Evolutionary conservation across 495 filamentous ascomycete species (phyloP), one percentile per base, ranked within the genome.

Genomic region (Wilcoxina mikolae): DNA sequence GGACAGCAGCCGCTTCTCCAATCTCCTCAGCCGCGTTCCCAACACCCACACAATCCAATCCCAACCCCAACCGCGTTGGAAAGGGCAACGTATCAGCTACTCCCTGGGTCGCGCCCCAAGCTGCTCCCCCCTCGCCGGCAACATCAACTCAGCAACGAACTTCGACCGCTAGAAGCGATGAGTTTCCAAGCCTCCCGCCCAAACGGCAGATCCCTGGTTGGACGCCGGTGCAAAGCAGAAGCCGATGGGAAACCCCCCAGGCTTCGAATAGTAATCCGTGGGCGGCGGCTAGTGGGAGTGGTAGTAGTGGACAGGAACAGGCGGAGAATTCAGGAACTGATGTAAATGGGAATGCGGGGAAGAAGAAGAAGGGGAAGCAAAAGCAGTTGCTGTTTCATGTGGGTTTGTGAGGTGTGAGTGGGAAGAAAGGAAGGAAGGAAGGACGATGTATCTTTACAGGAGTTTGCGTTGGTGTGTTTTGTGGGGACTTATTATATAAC

Each of bases 31-130:
- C 61, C 58, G 71, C 35, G 56, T 61, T 1, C 57, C 67, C 11
- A 60, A 69, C 4, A 54, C 65, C 10, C 58, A 48, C 53, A 60
- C 50, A 57, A 64, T 49, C 54, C 60, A 70, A 26, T 26, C 17
- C 25, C 24, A 38, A 23, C 38, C 15, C 56, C 11, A 64, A 64
- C 28, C 60, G 56, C 5, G 59, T 62, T 18, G 69, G 70, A 20
- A 63, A 68, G 18, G 66, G 68, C 0, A 70, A 66, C 47, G 68
- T 73, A 4, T 65, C 71, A 1, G 64, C 80, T 12, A 74, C 74
- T 4, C 70, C 78, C 1, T 78, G 77, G 76, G 74, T 63, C 23
- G 53, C 68, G 0, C 51, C 68, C 9, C 47, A 73, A 23, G 57
- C 70, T 1, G 47, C 68, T 4, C 56, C 69, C 1, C 57, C 71